These are phyloP conservation scores for Volvox reticuliferus DNA, from an alignment of 139 green algal genomes.

Conservation along the genomic window DNA sequence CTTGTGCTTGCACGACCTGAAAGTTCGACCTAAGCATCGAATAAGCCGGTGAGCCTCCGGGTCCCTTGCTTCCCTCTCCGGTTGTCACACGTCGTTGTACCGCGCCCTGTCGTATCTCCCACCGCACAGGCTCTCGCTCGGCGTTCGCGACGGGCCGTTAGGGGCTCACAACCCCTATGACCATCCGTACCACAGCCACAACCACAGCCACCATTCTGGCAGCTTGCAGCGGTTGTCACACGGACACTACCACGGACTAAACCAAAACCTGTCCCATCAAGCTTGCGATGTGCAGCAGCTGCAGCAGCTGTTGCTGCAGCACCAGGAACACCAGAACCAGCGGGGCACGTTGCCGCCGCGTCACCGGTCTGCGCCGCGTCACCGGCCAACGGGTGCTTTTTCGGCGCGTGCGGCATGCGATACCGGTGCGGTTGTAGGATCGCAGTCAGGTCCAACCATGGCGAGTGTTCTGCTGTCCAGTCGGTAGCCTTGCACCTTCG, in stretches of 20 bases:
- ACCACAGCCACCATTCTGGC: neutral
- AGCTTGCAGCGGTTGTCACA: neutral
- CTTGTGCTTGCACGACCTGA: too few species aligned
- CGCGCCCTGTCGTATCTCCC: neutral
- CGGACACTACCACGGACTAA: neutral
- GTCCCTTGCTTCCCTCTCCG: neutral
- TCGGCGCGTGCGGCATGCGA: neutral
- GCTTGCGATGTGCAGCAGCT: neutral
- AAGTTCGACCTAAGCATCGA: too few species aligned
- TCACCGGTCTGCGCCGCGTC: slow-evolving; percentile 2
- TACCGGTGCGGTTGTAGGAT: too few species aligned
- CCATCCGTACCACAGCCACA: neutral
- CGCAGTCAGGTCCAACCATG: too few species aligned
- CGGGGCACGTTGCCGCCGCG: neutral
- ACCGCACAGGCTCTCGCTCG: neutral
- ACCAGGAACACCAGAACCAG: slow-evolving; percentile 12
- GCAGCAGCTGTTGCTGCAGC: neutral
- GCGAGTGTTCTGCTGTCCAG: too few species aligned
- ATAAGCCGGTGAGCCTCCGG: neutral
- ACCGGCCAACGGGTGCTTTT: neutral
- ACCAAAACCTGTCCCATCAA: neutral
- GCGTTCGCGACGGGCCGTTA: neutral
- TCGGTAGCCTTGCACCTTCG: too few species aligned
- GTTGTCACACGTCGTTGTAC: neutral
- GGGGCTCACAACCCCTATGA: neutral